Percentiles rank a stretch among this genome's conserved stretches.
Conservation (phyloP, 2,329 filamentous ascomycete species). For the Alternaria metachromatica region DNA sequence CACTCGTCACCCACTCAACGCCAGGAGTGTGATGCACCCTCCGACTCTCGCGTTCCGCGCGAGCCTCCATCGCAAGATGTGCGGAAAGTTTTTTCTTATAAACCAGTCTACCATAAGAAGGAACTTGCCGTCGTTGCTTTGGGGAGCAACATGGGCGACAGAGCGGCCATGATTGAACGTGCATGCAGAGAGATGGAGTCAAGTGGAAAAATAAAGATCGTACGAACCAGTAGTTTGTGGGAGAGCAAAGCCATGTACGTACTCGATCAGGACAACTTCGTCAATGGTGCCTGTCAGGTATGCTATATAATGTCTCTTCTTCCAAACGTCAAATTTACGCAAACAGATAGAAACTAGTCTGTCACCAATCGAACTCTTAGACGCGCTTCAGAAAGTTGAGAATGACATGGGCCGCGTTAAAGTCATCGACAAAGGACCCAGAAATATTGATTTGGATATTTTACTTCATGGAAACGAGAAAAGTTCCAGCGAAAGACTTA, state of each 20-base stretch:
- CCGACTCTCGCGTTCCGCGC: not conserved
- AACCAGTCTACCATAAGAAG: not conserved
- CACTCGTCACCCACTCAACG: not conserved
- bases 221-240: constrained; percentile 85
- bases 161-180: constrained; percentile 81
- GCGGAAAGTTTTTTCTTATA: not conserved
- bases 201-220: constrained; percentile 71
- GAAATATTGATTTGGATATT: constrained; percentile 94
- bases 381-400: constrained; percentile 85
- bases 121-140: constrained; percentile 78
- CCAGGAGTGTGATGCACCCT: not conserved
- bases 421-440: constrained; percentile 87
- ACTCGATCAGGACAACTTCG: constrained; percentile 81
- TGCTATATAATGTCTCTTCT: constrained; percentile 39
- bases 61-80: not conserved
- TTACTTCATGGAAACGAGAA: constrained; percentile 75
- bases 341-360: constrained; percentile 79
- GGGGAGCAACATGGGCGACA: constrained; percentile 90
- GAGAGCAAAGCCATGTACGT: constrained; percentile 98
- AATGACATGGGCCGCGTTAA: constrained; percentile 79
- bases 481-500: constrained; percentile 75
- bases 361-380: constrained; percentile 75
- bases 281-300: constrained; percentile 94
- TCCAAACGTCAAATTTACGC: constrained; percentile 6
- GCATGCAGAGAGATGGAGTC: constrained; percentile 80